phyloP scores from a whole-genome alignment of 768 basidiomycete species.

The Lentinula lateritia region DNA sequence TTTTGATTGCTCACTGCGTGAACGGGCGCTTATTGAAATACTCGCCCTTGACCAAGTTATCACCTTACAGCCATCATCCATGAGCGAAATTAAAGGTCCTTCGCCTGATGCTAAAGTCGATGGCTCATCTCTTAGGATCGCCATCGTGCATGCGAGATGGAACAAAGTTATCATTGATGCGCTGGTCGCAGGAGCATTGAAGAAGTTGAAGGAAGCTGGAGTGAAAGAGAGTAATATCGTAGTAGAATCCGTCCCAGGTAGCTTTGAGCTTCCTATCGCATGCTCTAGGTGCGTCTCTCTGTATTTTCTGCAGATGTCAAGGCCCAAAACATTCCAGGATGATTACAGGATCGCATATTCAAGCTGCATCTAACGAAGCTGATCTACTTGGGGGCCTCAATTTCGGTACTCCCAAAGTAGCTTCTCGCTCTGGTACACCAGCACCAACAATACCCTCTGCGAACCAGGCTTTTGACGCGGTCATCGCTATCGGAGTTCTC shows the following conservation, averaged over 20 bases:
- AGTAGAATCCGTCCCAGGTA: conserved; percentile 88
- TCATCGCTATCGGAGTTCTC: conserved; percentile 96
- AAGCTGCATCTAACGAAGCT: conserved; percentile 69
- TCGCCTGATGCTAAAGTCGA: conserved; percentile 60
- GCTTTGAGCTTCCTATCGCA: conserved; percentile 89
- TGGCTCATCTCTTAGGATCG: conserved; percentile 76
- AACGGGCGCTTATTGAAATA: background rate
- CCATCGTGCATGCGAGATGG: conserved; percentile 96
- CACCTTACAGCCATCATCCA: background rate
- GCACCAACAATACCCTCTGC: conserved; percentile 30
- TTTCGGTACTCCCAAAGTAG: conserved; percentile 29
- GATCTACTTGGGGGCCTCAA: conserved; percentile 72
- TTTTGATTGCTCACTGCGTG: background rate
- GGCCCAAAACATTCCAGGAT: conserved; percentile 45
- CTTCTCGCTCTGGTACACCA: conserved; percentile 50
- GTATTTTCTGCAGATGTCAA: background rate
- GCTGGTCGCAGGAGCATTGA: conserved; percentile 72
- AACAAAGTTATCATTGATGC: conserved; percentile 85
- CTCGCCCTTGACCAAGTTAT: too few species aligned
- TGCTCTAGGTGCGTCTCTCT: conserved; percentile 66
- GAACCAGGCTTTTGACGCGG: conserved; percentile 81
- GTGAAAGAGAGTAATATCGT: conserved; percentile 90
- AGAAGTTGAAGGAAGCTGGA: conserved; percentile 77
- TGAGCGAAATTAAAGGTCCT: conserved; percentile 72
- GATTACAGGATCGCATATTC: conserved; percentile 82